A percentile compares a stretch with the other conserved stretches of the same genome.
Conservation (phyloP, 2,329 filamentous ascomycete species). For the Venturia asperata region DNA sequence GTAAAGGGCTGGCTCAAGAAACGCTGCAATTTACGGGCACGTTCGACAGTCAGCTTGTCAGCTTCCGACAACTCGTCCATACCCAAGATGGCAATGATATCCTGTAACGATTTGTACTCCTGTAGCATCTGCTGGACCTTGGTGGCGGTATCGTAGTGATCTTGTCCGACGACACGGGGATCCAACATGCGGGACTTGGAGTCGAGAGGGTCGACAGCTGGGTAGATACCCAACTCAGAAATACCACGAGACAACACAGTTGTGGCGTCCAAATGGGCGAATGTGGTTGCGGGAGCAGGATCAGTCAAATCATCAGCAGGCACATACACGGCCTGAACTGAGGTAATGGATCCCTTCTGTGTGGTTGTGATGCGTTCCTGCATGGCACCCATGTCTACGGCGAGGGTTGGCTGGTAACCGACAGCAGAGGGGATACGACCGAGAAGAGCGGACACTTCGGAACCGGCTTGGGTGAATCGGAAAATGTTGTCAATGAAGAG, state of each 20-base stretch:
- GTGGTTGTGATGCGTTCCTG: conserved; percentile 99
- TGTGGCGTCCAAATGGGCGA: conserved; percentile 99
- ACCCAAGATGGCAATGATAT: conserved; percentile 99
- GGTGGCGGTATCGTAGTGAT: conserved; percentile 93
- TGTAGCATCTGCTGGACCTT: conserved; percentile 98
- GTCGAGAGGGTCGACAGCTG: conserved; percentile 98
- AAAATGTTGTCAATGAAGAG: conserved; percentile 99
- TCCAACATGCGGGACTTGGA: conserved; percentile 99
- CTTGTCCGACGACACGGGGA: conserved; percentile 94
- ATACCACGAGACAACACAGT: conserved; percentile 99
- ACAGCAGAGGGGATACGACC: conserved; percentile 99
- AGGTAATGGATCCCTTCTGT: conserved; percentile 98
- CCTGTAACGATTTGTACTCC: conserved; percentile 99
- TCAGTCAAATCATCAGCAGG: conserved; percentile 99
- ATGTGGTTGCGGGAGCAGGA: conserved; percentile 97
- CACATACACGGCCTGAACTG: conserved; percentile 99
- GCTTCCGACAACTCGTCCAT: conserved; percentile 99
- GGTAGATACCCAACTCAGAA: conserved; percentile 99
- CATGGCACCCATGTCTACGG: conserved; percentile 98
- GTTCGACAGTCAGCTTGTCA: conserved; percentile 99
- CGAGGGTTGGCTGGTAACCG: conserved; percentile 98
- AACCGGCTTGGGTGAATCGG: conserved; percentile 99
- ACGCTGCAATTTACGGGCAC: conserved; percentile 99
- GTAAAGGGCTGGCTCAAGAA: conserved; percentile 99
- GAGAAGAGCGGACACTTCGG: conserved; percentile 97